These are phyloP conservation scores for Calonectria multiphialidica DNA, from an alignment of 2,329 filamentous ascomycete genomes.

Conservation along the genomic window DNA sequence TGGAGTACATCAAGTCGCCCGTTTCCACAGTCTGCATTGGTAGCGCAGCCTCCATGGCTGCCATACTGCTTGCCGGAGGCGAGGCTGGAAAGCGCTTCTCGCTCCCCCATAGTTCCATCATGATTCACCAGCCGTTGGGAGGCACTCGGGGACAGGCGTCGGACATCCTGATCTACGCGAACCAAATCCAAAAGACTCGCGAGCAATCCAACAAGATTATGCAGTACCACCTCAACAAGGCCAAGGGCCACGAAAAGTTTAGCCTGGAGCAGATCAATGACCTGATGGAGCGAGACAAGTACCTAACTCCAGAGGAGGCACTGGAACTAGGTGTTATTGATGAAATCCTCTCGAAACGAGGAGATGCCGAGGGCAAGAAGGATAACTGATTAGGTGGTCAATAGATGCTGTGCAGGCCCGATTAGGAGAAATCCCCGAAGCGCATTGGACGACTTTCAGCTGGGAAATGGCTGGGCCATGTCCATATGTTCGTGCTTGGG, in stretches of 20 bases:
- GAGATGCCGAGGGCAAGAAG: conserved; percentile 53
- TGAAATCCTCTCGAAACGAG: conserved; percentile 80
- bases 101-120: conserved; percentile 92
- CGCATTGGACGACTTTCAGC: background rate
- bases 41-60: conserved; percentile 95
- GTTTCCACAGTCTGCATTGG: conserved; percentile 96
- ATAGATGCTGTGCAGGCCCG: conserved; percentile 21
- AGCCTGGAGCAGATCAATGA: conserved; percentile 87
- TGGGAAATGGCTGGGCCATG: background rate
- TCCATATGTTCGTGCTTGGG: background rate
- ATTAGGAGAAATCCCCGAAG: background rate
- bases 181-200: conserved; percentile 91
- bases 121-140: conserved; percentile 96
- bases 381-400: conserved; percentile 25
- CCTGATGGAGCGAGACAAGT: conserved; percentile 97
- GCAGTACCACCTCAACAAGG: conserved; percentile 83
- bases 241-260: conserved; percentile 80
- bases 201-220: conserved; percentile 93
- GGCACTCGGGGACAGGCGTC: conserved; percentile 74
- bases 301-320: conserved; percentile 90
- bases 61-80: conserved; percentile 87
- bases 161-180: conserved; percentile 97
- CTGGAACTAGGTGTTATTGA: conserved; percentile 92
- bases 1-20: conserved; percentile 94
- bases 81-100: conserved; percentile 87